Base-by-base conservation (phyloP, 225 moss, liverwort and hornwort species). In the Marchantia paleacea region DNA sequence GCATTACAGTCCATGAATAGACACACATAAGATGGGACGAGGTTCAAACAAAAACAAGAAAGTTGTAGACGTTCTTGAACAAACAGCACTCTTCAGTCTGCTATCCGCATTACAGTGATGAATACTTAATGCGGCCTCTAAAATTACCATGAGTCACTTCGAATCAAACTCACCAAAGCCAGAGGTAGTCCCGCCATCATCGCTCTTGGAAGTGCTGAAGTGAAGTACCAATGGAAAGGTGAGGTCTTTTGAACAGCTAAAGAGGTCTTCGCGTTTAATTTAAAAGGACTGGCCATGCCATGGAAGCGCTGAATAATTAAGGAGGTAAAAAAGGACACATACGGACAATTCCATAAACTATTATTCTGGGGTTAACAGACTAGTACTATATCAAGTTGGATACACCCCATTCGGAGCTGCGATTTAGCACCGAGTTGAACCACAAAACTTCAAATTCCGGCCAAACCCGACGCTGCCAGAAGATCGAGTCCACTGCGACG, bases 401-500 rank as follows among this genome's bases (percentile, higher is more conserved):
- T 92, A 94, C 95, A 73, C 99, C 99, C 99, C 95, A 99, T 72
- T 95, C 99, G 67, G 99, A 94, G 86, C 99, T 99, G 67, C 99
- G 93, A 77, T 95, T 92, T 58, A 92, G 55, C 52, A 85, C 89
- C 20, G 85, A 86, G 48, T 89, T 89, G 79, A 89, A 89, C 89
- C 89, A 89, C 0, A 89, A 64, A 0, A 89, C 87, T 75, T 87
- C 84, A 71, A 89, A 86, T 79, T 87, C 89, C 48, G 89, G 89
- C 89, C 89, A 89, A 31, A 71, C 78, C 92, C 85, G 89, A 55
- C 86, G 85, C 82, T 89, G 91, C 99, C 99, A 99, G 86, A 99
- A 88, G 49, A 94, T 75, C 49, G 99, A 99, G 83, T 99, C 99
- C 81, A 99, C 87, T 9, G 86, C 77, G 60, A 91, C 81, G 47